Base-by-base conservation (phyloP, 2,329 filamentous ascomycete genomes). In the Fusarium fujikuroi region DNA sequence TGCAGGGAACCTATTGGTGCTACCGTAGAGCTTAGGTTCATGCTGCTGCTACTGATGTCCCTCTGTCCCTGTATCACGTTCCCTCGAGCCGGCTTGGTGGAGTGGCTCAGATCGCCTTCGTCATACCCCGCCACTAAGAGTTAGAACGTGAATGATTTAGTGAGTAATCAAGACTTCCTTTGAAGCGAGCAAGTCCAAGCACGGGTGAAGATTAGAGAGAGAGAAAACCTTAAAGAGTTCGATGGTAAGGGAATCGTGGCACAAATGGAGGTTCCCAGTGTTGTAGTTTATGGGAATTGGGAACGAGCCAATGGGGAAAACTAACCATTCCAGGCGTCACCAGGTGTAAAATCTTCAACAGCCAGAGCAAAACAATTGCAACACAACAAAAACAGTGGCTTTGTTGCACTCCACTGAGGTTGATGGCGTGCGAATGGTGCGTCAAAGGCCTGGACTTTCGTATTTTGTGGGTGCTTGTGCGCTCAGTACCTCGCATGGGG, bases 61-160 rank as follows among this genome's bases (percentile, higher is more conserved):
- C 42, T 69, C 21, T 67, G 46, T 56, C 64, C 32, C 44, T 69
- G 66, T 70, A 59, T 69, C 66, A 65, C 64, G 65, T 75, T 76
- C 74, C 74, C 59, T 76, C 72, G 37, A 76, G 57, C 74, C 74
- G 72, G 61, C 47, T 43, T 54, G 62, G 71, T 70, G 66, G 72
- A 76, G 63, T 69, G 66, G 71, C 57, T 75, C 66, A 66, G 69
- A 70, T 64, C 65, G 37, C 65, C 73, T 40, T 76, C 72, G 72
- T 76, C 72, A 75, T 76, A 75, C 72, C 72, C 66, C 72, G 66
- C 74, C 74, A 72, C 74, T 49, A 52, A 56, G 10, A 63, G 53
- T 71, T 56, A 43, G 60, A 59, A 30, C 28, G 43, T 52, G 70
- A 70, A 58, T 52, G 47, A 39, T 43, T 57, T 57, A 32, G 36